Conservation (phyloP, 768 basidiomycete species). For the Phylloporus scabripes region DNA sequence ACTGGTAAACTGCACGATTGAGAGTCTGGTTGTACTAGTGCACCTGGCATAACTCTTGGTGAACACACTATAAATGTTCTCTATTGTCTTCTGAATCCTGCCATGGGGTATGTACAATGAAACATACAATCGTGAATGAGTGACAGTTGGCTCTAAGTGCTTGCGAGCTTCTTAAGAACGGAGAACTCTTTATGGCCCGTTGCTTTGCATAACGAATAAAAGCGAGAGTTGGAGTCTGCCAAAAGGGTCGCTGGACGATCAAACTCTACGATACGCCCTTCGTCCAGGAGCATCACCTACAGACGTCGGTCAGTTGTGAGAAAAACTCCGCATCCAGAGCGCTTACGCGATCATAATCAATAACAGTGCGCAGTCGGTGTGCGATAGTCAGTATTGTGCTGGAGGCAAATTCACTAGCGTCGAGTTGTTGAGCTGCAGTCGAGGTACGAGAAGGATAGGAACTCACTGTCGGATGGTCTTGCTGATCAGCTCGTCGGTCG, state of each 20-base stretch:
- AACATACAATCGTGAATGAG: background rate
- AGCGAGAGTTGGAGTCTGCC: slow-evolving; percentile 51
- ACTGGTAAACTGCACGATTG: too few species aligned
- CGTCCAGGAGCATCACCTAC: slow-evolving; percentile 72
- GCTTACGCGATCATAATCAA: slow-evolving; percentile 78
- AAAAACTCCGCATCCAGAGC: slow-evolving; percentile 2
- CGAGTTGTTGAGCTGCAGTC: background rate
- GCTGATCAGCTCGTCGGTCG: slow-evolving; percentile 82
- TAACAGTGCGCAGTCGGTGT: slow-evolving; percentile 71
- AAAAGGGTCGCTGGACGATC: slow-evolving; percentile 59
- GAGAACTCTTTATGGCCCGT: slow-evolving; percentile 69
- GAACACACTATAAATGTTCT: too few species aligned
- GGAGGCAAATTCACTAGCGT: slow-evolving; percentile 61
- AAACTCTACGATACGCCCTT: slow-evolving; percentile 75
- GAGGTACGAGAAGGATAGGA: background rate
- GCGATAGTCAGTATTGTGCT: slow-evolving; percentile 84
- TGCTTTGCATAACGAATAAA: slow-evolving; percentile 65
- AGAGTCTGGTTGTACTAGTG: too few species aligned
- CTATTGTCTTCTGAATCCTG: background rate
- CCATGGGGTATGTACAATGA: slow-evolving; percentile 6
- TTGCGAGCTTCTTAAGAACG: slow-evolving; percentile 63
- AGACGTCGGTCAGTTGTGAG: slow-evolving; percentile 2
- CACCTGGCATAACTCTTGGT: too few species aligned
- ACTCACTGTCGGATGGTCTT: slow-evolving; percentile 76
- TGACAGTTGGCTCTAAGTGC: slow-evolving; percentile 11